Base-by-base conservation (phyloP, 2,329 filamentous ascomycete genomes). In the Ceratocystis colombiana region DNA sequence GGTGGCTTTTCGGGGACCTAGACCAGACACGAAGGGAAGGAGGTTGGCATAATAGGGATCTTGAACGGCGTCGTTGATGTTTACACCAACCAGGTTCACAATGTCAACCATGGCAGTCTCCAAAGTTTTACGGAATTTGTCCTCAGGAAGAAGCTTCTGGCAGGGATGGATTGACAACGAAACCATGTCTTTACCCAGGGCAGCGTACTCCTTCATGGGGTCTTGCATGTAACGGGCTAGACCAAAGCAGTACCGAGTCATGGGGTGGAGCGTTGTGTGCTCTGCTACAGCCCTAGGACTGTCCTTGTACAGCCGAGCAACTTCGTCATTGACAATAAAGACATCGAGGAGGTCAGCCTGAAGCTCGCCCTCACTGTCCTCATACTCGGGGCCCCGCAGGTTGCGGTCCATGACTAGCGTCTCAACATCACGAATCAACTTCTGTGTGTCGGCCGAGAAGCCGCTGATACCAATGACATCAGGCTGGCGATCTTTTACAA, bases 51-150 rank as follows among this genome's bases (percentile, higher is more conserved):
- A 88, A 72, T 94, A 90, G 1, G 85, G 74, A 74, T 96, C 90
- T 53, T 81, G 82, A 66, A 96, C 86, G 15, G 92, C 91, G 70
- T 96, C 92, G 71, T 96, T 96, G 73, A 99, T 88, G 72, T 97
- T 90, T 46, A 99, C 90, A 73, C 94, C 94, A 59, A 92, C 91
- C 55, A 99, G 84, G 74, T 99, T 99, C 71, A 99, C 94, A 82
- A 96, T 96, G 74, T 99, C 94, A 10, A 99, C 93, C 85, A 99
- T 89, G 57, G 93, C 90, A n/a, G 89, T 95, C 72, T 99, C 94
- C 17, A 99, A 82, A 68, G 90, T 85, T 74, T 89, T 91, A 69
- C 87, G 79, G 48, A 99, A 81, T 77, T 96, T 92, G 46, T 97
- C 93, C 68, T 91, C 84, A 0, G 92, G 88, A 15, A 99, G 81